Conservation (phyloP, 1,284 basidiomycete genomes). For the Trametes pubescens region DNA sequence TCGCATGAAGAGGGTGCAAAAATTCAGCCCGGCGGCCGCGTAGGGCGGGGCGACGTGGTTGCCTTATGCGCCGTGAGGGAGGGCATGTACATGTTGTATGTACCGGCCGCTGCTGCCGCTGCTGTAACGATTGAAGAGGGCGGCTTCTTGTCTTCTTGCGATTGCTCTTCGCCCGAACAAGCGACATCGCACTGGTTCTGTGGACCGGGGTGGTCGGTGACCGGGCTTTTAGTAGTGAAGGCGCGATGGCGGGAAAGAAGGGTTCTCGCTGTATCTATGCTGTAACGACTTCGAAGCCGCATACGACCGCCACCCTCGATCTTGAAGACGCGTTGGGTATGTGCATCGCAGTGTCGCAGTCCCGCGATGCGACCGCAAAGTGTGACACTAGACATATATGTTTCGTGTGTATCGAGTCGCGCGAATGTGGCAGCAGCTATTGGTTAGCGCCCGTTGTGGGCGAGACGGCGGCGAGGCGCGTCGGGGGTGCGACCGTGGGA, state of each 20-base stretch:
- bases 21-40: constrained; percentile 49
- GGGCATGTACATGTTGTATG: not conserved
- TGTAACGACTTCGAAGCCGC: not conserved
- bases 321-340: not conserved
- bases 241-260: constrained; percentile 1
- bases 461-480: constrained; percentile 30
- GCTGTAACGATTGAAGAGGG: not conserved
- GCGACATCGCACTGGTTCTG: not conserved
- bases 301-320: not conserved
- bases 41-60: constrained; percentile 8
- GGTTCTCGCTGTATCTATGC: not conserved
- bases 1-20: constrained; percentile 71
- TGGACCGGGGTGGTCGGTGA: not conserved
- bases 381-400: not conserved
- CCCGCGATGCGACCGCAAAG: not conserved
- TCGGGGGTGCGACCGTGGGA: constrained; percentile 34
- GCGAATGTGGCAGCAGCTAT: not conserved
- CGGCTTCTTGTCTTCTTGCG: not conserved
- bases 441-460: constrained; percentile 11
- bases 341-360: not conserved
- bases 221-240: constrained; percentile 2
- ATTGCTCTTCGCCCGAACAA: not conserved
- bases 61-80: not conserved
- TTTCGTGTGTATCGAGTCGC: not conserved
- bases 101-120: not conserved